Base-by-base conservation (phyloP, 106 monocot species). In the Allium fistulosum region DNA sequence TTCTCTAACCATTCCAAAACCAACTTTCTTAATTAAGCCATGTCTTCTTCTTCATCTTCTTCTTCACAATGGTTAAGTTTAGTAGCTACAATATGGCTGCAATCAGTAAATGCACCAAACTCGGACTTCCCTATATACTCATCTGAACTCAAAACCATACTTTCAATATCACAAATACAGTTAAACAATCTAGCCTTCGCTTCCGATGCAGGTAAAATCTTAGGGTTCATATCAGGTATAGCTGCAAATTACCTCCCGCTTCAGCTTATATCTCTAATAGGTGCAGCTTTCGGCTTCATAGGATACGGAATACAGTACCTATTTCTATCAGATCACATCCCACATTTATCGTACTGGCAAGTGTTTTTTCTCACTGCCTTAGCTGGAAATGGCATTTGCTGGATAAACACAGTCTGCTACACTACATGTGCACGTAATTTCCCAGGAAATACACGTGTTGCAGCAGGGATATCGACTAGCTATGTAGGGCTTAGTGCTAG, bases 331-430 rank as follows among this genome's bases (percentile, higher is more conserved):
- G 63, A 71, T 62, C 67, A 69, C 7, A 72, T 77, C 49, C 9
- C 73, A 8, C 51, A 63, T 11, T 53, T 85, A 8, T 66, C 82
- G 11, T 94, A 90, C 72, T 79, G 80, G 77, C 90, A 87, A 13
- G 68, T 90, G 11, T 85, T 94, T 69, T 4, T 68, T 9, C 87
- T 87, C 26, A 82, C 77, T 49, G 58, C 77, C 47, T 51, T 90
- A 8, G 82, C 84, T 10, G 94, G 94, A 1, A 87, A 87, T n/a
- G 76, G 84, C 70, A 87, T 87, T 22, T 90, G 87, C 49, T 94
- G 94, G 94, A 83, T 94, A 53, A 94, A 94, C 79, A 94, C 90
- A 1, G 90, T 77, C 5, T 90, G 84, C 57, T 90, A 85, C 69
- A 73, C 85, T 18, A 68, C 79, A 16, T 94, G 85, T 67, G 80